Conservation (phyloP, 768 basidiomycete species). For the Lactifluus subvellereus region DNA sequence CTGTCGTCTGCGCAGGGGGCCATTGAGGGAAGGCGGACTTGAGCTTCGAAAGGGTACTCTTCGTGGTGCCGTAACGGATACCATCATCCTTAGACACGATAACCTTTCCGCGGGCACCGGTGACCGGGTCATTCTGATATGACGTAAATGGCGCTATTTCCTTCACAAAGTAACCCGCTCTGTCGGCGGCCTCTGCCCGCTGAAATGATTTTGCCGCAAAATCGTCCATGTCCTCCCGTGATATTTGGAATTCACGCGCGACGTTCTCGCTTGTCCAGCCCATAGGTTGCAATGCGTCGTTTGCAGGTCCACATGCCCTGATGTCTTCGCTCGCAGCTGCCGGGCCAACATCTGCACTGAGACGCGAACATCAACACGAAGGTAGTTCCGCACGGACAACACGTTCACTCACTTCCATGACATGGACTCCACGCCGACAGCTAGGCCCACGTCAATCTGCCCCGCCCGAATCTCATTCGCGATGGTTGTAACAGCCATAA, state of each 20-base stretch:
- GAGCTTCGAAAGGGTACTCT: constrained; percentile 56
- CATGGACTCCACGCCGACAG: constrained; percentile 86
- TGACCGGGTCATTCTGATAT: constrained; percentile 49
- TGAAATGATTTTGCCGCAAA: constrained; percentile 73
- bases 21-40: constrained; percentile 79
- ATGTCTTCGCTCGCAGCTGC: constrained; percentile 58
- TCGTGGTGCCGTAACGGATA: constrained; percentile 68
- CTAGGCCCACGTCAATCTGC: constrained; percentile 77
- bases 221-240: constrained; percentile 69
- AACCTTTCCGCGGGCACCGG: constrained; percentile 48
- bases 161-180: constrained; percentile 52
- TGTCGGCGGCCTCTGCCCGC: constrained; percentile 70
- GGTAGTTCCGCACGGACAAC: constrained; percentile 24
- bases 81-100: constrained; percentile 69
- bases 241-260: constrained; percentile 63
- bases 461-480: constrained; percentile 70
- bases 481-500: constrained; percentile 78
- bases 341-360: constrained; percentile 59
- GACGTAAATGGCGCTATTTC: constrained; percentile 79
- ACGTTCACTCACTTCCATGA: constrained; percentile 51
- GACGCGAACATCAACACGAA: constrained; percentile 22
- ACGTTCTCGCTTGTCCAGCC: constrained; percentile 90
- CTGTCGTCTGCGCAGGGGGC: constrained; percentile 67
- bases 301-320: constrained; percentile 46
- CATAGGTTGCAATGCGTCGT: constrained; percentile 67